Conservation (phyloP, 208 protist genomes). For the Tritrichomonas musculus region DNA sequence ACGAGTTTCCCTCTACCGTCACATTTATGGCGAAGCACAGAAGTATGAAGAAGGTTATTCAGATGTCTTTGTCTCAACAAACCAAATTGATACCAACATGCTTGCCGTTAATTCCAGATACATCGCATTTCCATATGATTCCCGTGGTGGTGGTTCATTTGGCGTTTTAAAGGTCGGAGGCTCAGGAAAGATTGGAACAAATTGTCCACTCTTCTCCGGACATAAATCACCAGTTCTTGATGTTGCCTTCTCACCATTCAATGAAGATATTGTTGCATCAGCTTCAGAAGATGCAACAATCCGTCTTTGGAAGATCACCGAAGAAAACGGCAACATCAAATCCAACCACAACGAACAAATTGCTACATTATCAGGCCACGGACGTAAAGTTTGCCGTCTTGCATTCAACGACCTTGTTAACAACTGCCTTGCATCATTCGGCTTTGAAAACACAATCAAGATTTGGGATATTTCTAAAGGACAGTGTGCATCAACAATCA, state of each 20-base stretch:
- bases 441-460: conserved; percentile 16
- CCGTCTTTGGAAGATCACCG: conserved; percentile 10
- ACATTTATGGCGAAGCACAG: not conserved
- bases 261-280: not conserved
- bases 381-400: not conserved
- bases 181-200: not conserved
- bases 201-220: not conserved
- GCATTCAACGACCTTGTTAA: not conserved
- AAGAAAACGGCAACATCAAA: not conserved
- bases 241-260: conserved; percentile 19
- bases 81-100: not conserved
- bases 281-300: conserved; percentile 22
- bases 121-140: not conserved
- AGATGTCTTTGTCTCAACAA: not conserved
- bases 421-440: not conserved
- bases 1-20: not conserved
- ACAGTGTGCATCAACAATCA: not conserved
- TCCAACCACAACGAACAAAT: not conserved
- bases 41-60: not conserved
- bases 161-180: not conserved
- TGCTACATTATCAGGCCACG: not conserved
- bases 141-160: not conserved
- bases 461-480: conserved; percentile 17
- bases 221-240: conserved; percentile 9
- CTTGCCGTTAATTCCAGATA: not conserved